phyloP scores from a whole-genome alignment of 352 stramenopile genomes.

The Globisporangium nagaii region DNA sequence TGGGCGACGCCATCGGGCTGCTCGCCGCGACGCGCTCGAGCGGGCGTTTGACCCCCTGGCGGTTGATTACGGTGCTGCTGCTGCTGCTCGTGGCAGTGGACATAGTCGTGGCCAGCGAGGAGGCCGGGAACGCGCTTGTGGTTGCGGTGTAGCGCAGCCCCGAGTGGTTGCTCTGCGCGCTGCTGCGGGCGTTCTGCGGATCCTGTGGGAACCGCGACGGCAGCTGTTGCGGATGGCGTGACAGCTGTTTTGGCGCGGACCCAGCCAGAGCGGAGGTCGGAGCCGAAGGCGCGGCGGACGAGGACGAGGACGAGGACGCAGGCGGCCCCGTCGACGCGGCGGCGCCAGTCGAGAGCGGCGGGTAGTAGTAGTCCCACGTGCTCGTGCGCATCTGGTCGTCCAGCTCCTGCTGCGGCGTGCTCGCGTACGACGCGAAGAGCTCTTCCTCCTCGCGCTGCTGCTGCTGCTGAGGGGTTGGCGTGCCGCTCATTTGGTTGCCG shows the following conservation, averaged over 20 bases:
- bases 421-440: slow-evolving; percentile 43
- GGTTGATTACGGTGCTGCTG: slow-evolving; percentile 2
- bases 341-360: slow-evolving; percentile 5
- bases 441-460: slow-evolving; percentile 36
- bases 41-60: slow-evolving; percentile 41
- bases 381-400: slow-evolving; percentile 16
- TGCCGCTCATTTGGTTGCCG: slow-evolving; percentile 8
- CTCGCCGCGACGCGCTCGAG: slow-evolving; percentile 18
- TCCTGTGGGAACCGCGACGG: slow-evolving; percentile 13
- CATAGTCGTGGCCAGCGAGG: slow-evolving; percentile 6
- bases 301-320: neutral
- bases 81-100: slow-evolving; percentile 3
- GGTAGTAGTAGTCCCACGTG: slow-evolving; percentile 47
- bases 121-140: slow-evolving; percentile 11
- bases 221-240: slow-evolving; percentile 9
- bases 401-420: slow-evolving; percentile 23
- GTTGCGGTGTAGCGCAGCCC: slow-evolving; percentile 2
- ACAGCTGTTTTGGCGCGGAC: slow-evolving; percentile 4
- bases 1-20: slow-evolving; percentile 37
- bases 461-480: slow-evolving; percentile 5
- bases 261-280: neutral
- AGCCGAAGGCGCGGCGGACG: neutral
- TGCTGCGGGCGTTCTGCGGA: neutral
- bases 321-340: neutral
- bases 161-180: slow-evolving; percentile 1